Conservation (phyloP, 345 rosid species). For the Lepidium sativum region DNA sequence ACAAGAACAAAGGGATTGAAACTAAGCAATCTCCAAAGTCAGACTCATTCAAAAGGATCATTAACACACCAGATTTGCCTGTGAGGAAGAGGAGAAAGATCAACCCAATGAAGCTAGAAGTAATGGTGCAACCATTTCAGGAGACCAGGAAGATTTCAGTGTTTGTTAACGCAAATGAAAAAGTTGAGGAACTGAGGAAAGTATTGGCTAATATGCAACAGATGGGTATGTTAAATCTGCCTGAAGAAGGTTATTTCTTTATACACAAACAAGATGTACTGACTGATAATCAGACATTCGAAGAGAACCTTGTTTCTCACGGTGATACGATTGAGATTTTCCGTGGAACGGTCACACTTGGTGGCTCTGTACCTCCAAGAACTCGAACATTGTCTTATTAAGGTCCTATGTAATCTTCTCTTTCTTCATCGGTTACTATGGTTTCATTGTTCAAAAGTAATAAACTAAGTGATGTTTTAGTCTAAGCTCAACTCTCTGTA, state of each 20-base stretch:
- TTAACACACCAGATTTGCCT: slow-evolving; percentile 13
- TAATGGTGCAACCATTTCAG: slow-evolving; percentile 20
- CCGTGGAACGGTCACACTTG: no score
- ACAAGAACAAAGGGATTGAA: background rate
- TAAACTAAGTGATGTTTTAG: background rate
- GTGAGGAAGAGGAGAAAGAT: background rate
- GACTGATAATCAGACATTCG: background rate
- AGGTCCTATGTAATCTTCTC: no score
- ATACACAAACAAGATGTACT: background rate
- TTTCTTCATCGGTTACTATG: no score
- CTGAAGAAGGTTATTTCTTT: background rate
- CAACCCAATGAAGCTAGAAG: slow-evolving; percentile 29
- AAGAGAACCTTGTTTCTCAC: background rate
- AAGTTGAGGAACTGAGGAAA: slow-evolving; percentile 52
- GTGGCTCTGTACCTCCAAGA: no score
- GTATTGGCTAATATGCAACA: slow-evolving; percentile 51
- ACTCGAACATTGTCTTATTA: no score
- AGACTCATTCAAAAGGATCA: slow-evolving; percentile 30
- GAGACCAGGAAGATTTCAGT: slow-evolving; percentile 34
- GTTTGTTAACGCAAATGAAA: slow-evolving; percentile 46
- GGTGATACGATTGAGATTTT: background rate
- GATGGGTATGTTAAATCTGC: slow-evolving; percentile 35
- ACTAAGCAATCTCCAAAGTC: background rate
- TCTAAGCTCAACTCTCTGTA: background rate
- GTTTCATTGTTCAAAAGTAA: no score